Evolutionary conservation across 257 asterid genomes (phyloP).

Genomic region (Voacanga thouarsii): DNA sequence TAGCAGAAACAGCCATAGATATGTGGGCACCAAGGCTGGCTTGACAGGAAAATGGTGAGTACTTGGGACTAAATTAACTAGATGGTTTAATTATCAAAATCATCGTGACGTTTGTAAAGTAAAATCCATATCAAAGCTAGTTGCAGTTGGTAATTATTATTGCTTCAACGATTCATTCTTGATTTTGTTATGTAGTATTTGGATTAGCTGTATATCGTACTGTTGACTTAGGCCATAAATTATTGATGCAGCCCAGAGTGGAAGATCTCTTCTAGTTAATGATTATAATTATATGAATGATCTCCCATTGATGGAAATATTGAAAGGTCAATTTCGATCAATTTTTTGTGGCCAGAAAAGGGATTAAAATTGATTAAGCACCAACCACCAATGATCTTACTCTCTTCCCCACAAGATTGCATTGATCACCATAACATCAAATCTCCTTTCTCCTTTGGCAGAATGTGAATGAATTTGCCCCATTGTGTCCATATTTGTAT

Average conservation of each 20-base stretch:
- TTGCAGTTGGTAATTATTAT: slow-evolving; percentile 1
- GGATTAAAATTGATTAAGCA: slow-evolving; percentile 4
- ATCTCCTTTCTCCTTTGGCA: neutral
- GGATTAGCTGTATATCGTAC: neutral
- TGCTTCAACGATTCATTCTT: slow-evolving; percentile 1
- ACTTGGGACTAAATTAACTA: no score
- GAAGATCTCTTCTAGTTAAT: neutral
- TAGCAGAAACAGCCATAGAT: neutral
- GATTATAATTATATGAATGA: neutral
- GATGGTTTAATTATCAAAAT: neutral
- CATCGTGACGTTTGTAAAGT: neutral
- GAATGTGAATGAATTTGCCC: neutral
- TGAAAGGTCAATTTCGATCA: neutral
- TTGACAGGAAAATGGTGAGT: neutral
- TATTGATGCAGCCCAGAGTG: neutral
- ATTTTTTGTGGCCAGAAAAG: neutral
- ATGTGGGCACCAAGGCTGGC: neutral
- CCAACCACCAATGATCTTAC: slow-evolving; percentile 9
- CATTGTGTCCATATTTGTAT: neutral
- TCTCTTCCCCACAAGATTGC: slow-evolving; percentile 11
- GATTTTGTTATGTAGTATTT: neutral
- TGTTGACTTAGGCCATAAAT: neutral
- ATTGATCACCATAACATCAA: neutral
- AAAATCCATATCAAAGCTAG: neutral
- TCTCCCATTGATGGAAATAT: neutral